Conservation (phyloP, 2,329 filamentous ascomycete genomes). For the Ophiostoma himal-ulmi region DNA sequence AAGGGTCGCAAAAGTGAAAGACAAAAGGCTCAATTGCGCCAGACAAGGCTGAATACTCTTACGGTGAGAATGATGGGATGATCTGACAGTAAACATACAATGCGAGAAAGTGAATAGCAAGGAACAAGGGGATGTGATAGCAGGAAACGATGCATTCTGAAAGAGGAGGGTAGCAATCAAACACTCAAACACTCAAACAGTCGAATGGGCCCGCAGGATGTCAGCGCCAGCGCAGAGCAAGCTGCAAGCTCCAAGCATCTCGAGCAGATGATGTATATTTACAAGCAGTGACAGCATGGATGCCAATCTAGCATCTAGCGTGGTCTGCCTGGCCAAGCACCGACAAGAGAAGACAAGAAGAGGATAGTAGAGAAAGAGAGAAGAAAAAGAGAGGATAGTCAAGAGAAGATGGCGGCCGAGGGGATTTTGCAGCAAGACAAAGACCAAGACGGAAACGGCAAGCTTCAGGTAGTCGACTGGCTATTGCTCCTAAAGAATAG, state of each 20-base stretch:
- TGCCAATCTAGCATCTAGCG: no score
- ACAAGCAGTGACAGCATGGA: no score
- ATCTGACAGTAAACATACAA: neutral
- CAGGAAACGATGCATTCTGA: neutral
- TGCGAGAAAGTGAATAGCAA: neutral
- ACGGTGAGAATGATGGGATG: neutral
- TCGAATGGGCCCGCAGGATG: neutral
- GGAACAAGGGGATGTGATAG: no score
- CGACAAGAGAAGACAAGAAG: neutral
- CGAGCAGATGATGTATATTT: neutral
- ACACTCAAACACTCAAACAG: neutral
- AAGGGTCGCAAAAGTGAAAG: neutral
- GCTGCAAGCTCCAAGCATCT: neutral
- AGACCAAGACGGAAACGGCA: neutral
- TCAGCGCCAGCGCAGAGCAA: constrained; percentile 2
- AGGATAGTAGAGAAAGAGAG: neutral
- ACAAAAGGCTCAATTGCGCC: neutral
- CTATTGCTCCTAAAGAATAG: neutral
- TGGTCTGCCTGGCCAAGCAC: no score
- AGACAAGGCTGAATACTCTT: neutral
- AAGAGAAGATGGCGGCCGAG: no score
- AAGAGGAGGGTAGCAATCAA: neutral
- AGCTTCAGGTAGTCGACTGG: neutral
- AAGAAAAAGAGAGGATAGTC: neutral
- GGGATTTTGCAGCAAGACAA: neutral